phyloP scores from a whole-genome alignment of 805 yeast species.

The Isabelozyma heimii region DNA sequence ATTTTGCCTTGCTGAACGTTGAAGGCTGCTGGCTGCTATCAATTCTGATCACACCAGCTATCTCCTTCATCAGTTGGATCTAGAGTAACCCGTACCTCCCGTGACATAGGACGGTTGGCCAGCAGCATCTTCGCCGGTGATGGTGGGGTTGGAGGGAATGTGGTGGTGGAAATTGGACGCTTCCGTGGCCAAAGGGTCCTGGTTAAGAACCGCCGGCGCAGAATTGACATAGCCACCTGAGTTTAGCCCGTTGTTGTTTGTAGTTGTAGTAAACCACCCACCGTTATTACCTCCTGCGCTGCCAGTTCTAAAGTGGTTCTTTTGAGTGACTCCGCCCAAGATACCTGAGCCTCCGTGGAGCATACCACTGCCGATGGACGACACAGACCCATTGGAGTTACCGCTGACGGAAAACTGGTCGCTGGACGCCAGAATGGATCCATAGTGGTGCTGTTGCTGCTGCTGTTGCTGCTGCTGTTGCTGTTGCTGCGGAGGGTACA shows the following conservation, averaged over 20 bases:
- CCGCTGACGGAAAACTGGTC: conserved; percentile 8
- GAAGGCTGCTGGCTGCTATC: no score
- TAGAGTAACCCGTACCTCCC: background rate
- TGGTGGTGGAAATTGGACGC: background rate
- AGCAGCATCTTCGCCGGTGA: background rate
- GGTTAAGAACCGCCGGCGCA: background rate
- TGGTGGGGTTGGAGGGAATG: background rate
- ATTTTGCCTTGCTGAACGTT: no score
- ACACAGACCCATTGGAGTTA: conserved; percentile 7
- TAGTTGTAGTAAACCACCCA: conserved; percentile 4
- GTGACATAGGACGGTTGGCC: background rate
- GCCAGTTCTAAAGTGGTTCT: conserved; percentile 1
- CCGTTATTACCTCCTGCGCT: conserved; percentile 2
- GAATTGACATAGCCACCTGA: background rate
- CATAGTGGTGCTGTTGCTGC: conserved; percentile 2
- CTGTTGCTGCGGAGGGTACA: conserved; percentile 4
- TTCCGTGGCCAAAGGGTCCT: background rate
- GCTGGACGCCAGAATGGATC: conserved; percentile 9
- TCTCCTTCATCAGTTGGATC: no score
- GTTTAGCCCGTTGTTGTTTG: background rate
- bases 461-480: conserved; percentile 5
- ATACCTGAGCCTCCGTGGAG: conserved; percentile 2
- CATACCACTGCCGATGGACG: conserved; percentile 5
- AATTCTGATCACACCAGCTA: no score
- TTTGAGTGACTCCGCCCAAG: conserved; percentile 3